These are phyloP conservation scores for Entomortierella parvispora DNA, from an alignment of 192 early-diverging fungal species.

Conservation along the genomic window DNA sequence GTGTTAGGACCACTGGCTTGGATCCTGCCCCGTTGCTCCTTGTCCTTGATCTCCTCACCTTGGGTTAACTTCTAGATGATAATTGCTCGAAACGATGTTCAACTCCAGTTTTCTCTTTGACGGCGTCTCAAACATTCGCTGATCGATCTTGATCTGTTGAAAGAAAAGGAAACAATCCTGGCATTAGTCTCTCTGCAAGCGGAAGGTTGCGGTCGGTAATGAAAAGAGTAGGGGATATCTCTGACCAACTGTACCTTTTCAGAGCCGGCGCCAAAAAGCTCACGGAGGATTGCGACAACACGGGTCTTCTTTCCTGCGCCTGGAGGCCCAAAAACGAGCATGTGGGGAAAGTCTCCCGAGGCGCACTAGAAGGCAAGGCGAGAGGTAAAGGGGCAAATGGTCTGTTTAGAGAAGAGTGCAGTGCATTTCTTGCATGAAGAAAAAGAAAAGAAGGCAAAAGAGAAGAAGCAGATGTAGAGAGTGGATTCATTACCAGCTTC, in stretches of 20 bases:
- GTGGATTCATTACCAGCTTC: conserved; percentile 83
- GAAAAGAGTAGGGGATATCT: neutral
- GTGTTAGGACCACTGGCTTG: too few relatives aligned
- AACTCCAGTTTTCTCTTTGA: conserved; percentile 88
- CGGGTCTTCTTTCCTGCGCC: conserved; percentile 98
- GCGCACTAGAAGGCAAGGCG: conserved; percentile 56
- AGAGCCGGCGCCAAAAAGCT: conserved; percentile 90
- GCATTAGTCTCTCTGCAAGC: too few relatives aligned
- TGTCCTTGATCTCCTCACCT: conserved; percentile 60
- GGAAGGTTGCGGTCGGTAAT: too few relatives aligned
- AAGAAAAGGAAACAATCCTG: neutral
- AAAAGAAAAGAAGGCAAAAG: too few relatives aligned
- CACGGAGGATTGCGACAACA: conserved; percentile 84
- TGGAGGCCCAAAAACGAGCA: conserved; percentile 94
- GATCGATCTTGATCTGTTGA: conserved; percentile 87
- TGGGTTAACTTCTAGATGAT: conserved; percentile 97
- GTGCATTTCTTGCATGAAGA: too few relatives aligned
- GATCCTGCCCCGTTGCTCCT: neutral
- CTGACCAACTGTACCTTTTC: conserved; percentile 72
- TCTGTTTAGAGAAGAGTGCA: conserved; percentile 17
- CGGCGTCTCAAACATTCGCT: conserved; percentile 84
- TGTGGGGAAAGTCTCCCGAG: conserved; percentile 91
- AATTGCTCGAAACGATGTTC: conserved; percentile 91
- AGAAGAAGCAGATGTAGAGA: too few relatives aligned
- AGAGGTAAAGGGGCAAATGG: neutral